These are phyloP conservation scores for Aquanectria penicillioides DNA, from an alignment of 2,329 filamentous ascomycete species.

Conservation along the genomic window DNA sequence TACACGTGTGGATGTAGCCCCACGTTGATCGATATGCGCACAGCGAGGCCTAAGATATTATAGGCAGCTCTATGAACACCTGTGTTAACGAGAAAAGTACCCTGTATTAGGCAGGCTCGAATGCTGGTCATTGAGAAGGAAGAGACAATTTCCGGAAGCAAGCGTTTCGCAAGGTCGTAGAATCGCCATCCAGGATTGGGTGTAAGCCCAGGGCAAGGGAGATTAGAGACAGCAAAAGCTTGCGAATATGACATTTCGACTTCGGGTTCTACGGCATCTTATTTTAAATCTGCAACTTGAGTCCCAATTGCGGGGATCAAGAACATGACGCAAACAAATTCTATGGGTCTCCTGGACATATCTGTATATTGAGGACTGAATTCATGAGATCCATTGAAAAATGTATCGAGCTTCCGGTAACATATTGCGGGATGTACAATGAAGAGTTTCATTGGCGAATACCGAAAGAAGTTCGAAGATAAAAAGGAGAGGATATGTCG, in stretches of 20 bases:
- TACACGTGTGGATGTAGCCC: constrained; percentile 4
- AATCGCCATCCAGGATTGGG: constrained; percentile 10
- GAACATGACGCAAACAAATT: constrained; percentile 8
- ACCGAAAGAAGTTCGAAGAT: background rate
- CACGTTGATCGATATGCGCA: constrained; percentile 6
- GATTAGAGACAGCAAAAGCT: background rate
- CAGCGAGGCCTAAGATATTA: background rate
- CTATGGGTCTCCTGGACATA: background rate
- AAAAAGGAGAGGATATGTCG: background rate
- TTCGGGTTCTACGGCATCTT: background rate
- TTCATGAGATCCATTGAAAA: background rate
- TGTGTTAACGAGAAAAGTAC: constrained; percentile 3
- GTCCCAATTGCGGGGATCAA: constrained; percentile 9
- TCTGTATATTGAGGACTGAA: background rate
- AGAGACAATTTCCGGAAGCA: background rate
- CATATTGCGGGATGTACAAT: background rate
- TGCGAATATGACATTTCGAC: background rate
- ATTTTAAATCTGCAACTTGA: constrained; percentile 4
- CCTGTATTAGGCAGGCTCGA: background rate
- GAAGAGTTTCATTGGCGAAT: background rate
- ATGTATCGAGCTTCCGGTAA: background rate
- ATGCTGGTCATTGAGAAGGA: constrained; percentile 17
- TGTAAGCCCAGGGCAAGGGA: background rate
- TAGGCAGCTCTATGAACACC: constrained; percentile 3
- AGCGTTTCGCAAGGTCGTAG: background rate